Conservation (phyloP, 495 filamentous ascomycete genomes). For the Copromyces sp. region DNA sequence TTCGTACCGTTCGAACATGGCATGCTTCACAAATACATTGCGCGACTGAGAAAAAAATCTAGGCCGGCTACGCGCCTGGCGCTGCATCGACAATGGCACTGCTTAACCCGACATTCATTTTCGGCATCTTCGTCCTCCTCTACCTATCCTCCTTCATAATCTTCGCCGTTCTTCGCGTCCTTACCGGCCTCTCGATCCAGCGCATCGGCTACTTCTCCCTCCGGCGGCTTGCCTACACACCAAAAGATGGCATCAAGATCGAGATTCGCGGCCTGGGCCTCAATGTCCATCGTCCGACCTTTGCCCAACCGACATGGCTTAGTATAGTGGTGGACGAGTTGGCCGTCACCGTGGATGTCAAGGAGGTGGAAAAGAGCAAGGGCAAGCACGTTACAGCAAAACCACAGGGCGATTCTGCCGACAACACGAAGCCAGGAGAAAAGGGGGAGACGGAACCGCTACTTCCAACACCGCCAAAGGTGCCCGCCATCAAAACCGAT, state of each 20-base stretch:
- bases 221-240: conserved; percentile 78
- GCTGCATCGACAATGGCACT: conserved; percentile 31
- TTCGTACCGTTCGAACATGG: neutral
- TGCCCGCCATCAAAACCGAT: conserved; percentile 13
- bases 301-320: conserved; percentile 94
- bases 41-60: neutral
- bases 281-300: conserved; percentile 82
- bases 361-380: conserved; percentile 43
- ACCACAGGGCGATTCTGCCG: neutral
- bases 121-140: conserved; percentile 71
- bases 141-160: conserved; percentile 89
- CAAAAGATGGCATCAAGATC: conserved; percentile 75
- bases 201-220: conserved; percentile 86
- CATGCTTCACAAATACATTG: neutral
- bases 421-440: conserved; percentile 15
- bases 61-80: neutral
- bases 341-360: conserved; percentile 70
- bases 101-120: conserved; percentile 63
- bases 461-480: conserved; percentile 14
- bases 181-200: conserved; percentile 94
- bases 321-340: conserved; percentile 79
- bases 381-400: conserved; percentile 2
- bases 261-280: conserved; percentile 84
- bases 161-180: conserved; percentile 83
- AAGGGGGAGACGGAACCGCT: conserved; percentile 9